phyloP scores from a whole-genome alignment of 345 rosid species.

The Citrus trifoliata region DNA sequence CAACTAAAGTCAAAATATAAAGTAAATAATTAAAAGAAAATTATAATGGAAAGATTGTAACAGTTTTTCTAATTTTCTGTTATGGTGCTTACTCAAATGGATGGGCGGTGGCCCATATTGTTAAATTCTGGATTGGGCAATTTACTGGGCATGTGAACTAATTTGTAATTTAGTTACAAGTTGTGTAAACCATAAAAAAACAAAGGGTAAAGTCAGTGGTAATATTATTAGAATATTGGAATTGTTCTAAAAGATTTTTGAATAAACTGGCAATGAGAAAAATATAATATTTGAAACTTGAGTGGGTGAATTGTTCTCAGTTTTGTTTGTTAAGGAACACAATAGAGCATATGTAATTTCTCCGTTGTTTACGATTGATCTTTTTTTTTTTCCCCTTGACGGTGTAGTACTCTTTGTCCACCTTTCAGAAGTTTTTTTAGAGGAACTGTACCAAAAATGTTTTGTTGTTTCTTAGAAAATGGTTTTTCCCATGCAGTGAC shows the following conservation, averaged over 20 bases:
- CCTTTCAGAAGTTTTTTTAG: background rate
- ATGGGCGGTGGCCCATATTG: background rate
- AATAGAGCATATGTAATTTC: background rate
- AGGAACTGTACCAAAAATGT: background rate
- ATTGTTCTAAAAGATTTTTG: background rate
- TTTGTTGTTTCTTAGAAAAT: background rate
- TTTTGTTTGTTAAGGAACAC: background rate
- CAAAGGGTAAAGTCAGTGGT: background rate
- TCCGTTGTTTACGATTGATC: background rate
- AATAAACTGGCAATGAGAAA: background rate
- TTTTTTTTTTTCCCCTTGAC: background rate
- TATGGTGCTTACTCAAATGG: background rate
- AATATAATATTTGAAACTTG: background rate
- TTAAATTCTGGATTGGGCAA: background rate
- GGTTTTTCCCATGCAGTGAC: conserved; percentile 44
- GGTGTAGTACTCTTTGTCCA: background rate
- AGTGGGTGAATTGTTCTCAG: background rate
- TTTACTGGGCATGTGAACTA: background rate
- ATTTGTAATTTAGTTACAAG: background rate
- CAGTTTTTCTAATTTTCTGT: background rate
- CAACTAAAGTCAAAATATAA: too few species aligned
- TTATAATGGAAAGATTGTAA: too few species aligned
- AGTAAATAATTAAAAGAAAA: too few species aligned
- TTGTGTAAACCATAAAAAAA: background rate
- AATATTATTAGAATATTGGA: background rate